Base-by-base conservation (phyloP, 2,329 filamentous ascomycete species). In the Bipolaris cookei region DNA sequence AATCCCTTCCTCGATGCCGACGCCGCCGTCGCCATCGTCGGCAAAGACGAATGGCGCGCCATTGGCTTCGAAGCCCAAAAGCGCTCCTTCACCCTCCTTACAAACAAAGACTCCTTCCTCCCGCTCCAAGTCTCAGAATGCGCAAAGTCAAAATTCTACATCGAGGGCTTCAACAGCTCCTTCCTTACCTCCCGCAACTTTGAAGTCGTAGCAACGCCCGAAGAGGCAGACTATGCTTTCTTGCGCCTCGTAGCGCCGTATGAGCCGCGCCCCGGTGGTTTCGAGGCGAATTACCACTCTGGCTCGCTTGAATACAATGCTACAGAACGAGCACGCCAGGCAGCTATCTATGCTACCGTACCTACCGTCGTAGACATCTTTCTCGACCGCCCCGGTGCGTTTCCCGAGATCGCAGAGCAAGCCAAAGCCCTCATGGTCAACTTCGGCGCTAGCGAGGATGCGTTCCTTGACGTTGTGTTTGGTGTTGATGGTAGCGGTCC, bases 1-100 rank as follows among this genome's bases (percentile, higher is more conserved):
- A 77, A 80, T 45, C 81, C 80, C 0, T 84, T 81, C 41, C 78
- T 84, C 4, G 79, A 84, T 54, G 72, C 74, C 1, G 78, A 79
- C 1, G 73, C 69, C 1, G 81, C 80, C 0, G 73, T 68, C 1
- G 67, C 70, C 2, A 63, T 79, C 3, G 81, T 82, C 16, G 81
- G 81, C 3, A 80, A 80, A 32, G 65, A 74, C 8, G 78, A 80
- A 55, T 83, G 82, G 58, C 63, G 70, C 7, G 65, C 69, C 2
- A 58, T 75, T 0, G 79, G 78, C 25, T 64, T 69, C 32, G 76
- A 78, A 43, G 67, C 78, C 0, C 79, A 77, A 54, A 70, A 74
- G 20, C 69, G 64, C n/a, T 64, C 74, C 1, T 71, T 72, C 59
- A 78, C 75, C 0, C 70, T 78, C 1, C 68, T 77, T 18, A 76